Evolutionary conservation across 2,329 filamentous ascomycete species (phyloP).

Genomic region (Onygena corvina): DNA sequence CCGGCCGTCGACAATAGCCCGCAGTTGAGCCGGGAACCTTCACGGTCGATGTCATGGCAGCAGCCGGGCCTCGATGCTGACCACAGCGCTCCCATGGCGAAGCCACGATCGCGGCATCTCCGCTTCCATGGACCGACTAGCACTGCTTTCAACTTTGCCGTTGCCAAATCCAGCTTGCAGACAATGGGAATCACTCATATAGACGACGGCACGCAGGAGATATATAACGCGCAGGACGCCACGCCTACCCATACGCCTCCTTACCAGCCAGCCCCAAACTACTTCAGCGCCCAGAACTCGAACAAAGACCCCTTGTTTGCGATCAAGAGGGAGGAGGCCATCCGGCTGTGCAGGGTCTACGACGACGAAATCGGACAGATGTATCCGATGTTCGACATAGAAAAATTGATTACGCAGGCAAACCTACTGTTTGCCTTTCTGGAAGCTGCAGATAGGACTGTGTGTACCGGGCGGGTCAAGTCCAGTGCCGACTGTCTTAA

Average conservation of each 20-base stretch:
- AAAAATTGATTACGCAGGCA: conserved; percentile 57
- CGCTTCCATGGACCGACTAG: conserved; percentile 77
- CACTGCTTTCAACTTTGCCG: conserved; percentile 69
- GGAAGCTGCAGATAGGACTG: conserved; percentile 50
- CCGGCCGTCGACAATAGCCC: conserved; percentile 23
- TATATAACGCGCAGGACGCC: conserved; percentile 40
- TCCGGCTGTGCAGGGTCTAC: conserved; percentile 65
- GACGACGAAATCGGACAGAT: conserved; percentile 86
- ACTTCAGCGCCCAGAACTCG: conserved; percentile 30
- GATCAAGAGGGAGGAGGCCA: conserved; percentile 64
- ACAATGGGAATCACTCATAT: conserved; percentile 69
- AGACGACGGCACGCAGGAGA: conserved; percentile 51
- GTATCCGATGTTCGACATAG: conserved; percentile 75
- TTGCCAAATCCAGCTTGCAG: conserved; percentile 74
- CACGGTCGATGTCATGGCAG: conserved; percentile 25
- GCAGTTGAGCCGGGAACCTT: conserved; percentile 28
- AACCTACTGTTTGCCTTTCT: conserved; percentile 60
- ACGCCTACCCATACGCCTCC: conserved; percentile 41
- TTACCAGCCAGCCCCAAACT: conserved; percentile 24
- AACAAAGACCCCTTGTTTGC: conserved; percentile 68
- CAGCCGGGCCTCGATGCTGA: conserved; percentile 10
- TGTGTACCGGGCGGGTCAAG: conserved; percentile 43
- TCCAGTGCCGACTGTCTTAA: conserved; percentile 48
- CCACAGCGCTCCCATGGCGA: conserved; percentile 24
- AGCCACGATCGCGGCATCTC: conserved; percentile 44